phyloP scores from a whole-genome alignment of 768 basidiomycete species.

The Rhodotorula toruloides region DNA sequence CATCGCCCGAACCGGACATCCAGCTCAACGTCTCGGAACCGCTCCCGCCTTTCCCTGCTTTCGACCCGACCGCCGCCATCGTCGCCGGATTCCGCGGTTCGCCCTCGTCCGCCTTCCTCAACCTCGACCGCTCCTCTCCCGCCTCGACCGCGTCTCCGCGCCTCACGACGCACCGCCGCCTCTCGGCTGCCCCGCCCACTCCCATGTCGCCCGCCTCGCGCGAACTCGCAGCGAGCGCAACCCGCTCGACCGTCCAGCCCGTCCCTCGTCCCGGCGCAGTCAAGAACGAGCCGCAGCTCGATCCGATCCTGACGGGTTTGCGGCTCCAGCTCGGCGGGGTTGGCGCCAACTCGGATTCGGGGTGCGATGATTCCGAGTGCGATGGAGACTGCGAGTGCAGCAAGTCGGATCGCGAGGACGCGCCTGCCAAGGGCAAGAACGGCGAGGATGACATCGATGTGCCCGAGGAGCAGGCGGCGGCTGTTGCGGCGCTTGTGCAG shows the following conservation, averaged over 20 bases:
- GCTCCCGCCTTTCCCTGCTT: conserved; percentile 5
- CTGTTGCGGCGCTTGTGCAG: conserved; percentile 17
- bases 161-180: not conserved
- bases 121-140: conserved; percentile 8
- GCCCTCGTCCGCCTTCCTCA: conserved; percentile 11
- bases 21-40: not conserved
- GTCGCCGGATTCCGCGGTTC: conserved; percentile 7
- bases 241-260: conserved; percentile 7
- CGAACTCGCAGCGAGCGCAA: conserved; percentile 4
- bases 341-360: conserved; percentile 3
- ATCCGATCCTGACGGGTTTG: not conserved
- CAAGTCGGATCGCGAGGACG: not conserved
- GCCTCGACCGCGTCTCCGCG: not conserved
- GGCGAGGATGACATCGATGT: not conserved
- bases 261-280: conserved; percentile 45
- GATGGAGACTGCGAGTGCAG: conserved; percentile 20
- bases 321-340: not conserved
- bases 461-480: conserved; percentile 17
- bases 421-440: not conserved
- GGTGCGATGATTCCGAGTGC: conserved; percentile 9
- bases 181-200: not conserved
- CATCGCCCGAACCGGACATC: conserved; percentile 8
- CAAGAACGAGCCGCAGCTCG: too few species aligned
- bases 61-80: not conserved
- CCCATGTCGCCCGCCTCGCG: not conserved